These are phyloP conservation scores for Colletotrichum aenigma DNA, from an alignment of 2,329 filamentous ascomycete species.

Conservation along the genomic window DNA sequence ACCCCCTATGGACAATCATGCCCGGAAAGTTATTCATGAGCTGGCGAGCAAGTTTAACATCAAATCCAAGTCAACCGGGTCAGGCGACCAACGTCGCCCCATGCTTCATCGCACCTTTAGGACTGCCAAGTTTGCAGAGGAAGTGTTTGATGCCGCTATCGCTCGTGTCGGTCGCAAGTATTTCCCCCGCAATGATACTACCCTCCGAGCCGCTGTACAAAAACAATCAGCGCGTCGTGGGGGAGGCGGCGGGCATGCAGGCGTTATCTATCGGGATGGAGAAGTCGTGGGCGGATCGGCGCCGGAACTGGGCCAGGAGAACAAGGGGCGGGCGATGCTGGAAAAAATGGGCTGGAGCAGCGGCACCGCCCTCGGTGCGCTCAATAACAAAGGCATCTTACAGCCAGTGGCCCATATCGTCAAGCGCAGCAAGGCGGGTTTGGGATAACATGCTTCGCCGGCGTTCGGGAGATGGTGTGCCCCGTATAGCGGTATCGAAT, in stretches of 20 bases:
- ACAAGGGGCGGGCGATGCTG: constrained; percentile 84
- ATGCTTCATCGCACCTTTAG: constrained; percentile 75
- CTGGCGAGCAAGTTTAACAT: constrained; percentile 76
- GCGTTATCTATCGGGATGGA: constrained; percentile 75
- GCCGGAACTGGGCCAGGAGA: constrained; percentile 81
- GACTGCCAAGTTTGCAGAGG: constrained; percentile 66
- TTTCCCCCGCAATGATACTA: constrained; percentile 55
- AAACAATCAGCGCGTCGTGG: constrained; percentile 10
- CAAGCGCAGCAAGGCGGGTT: constrained; percentile 82
- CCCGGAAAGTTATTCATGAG: constrained; percentile 81
- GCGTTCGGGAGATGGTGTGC: background rate
- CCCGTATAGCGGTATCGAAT: background rate
- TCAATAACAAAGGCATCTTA: constrained; percentile 86
- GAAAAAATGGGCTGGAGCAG: constrained; percentile 98
- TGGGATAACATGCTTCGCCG: constrained; percentile 58
- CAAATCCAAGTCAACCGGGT: constrained; percentile 83
- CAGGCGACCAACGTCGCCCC: constrained; percentile 74
- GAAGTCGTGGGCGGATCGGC: constrained; percentile 87
- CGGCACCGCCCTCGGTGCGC: constrained; percentile 81
- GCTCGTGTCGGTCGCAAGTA: constrained; percentile 56
- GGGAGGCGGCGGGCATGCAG: constrained; percentile 33
- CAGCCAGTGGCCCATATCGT: constrained; percentile 86
- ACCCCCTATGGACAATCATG: constrained; percentile 81
- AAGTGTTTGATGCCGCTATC: constrained; percentile 54
- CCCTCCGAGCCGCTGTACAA: background rate